Evolutionary conservation across 106 monocot genomes (phyloP).

Genomic region (Dendrobium nobile): DNA sequence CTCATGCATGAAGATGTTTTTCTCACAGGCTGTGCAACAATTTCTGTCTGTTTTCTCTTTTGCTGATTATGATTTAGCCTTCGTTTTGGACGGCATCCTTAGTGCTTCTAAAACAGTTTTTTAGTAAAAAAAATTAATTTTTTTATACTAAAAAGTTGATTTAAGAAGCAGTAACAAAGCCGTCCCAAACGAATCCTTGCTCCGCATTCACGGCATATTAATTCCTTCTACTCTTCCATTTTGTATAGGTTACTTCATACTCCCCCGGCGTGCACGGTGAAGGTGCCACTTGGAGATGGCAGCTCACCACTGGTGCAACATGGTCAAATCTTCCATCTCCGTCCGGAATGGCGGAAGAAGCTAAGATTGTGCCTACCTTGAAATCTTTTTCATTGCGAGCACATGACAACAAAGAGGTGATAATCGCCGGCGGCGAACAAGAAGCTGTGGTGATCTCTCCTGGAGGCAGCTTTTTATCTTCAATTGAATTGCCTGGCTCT

Average conservation of each 20-base stretch:
- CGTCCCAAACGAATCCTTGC: too few species aligned
- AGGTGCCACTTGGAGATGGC: constrained; percentile 87
- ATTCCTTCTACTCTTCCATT: not conserved
- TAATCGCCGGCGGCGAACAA: constrained; percentile 77
- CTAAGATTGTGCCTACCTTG: constrained; percentile 64
- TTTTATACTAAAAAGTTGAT: too few species aligned
- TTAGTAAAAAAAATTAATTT: too few species aligned
- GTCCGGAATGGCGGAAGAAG: constrained; percentile 61
- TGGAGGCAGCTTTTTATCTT: constrained; percentile 45
- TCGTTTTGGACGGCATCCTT: too few species aligned
- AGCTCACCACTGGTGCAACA: constrained; percentile 75
- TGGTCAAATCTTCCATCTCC: constrained; percentile 91
- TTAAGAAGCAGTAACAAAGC: too few species aligned
- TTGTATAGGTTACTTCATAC: constrained; percentile 79
- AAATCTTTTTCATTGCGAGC: constrained; percentile 44
- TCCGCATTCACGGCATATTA: not conserved
- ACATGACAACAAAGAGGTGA: constrained; percentile 44
- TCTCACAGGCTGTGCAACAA: not conserved
- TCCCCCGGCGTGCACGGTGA: constrained; percentile 75
- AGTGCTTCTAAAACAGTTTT: too few species aligned
- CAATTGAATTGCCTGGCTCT: constrained; percentile 64
- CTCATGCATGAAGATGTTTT: not conserved
- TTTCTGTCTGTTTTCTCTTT: not conserved
- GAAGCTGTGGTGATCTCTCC: constrained; percentile 83
- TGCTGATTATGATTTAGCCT: not conserved